Evolutionary conservation across 1,284 basidiomycete genomes (phyloP).

Genomic region (Entoloma clypeatum): DNA sequence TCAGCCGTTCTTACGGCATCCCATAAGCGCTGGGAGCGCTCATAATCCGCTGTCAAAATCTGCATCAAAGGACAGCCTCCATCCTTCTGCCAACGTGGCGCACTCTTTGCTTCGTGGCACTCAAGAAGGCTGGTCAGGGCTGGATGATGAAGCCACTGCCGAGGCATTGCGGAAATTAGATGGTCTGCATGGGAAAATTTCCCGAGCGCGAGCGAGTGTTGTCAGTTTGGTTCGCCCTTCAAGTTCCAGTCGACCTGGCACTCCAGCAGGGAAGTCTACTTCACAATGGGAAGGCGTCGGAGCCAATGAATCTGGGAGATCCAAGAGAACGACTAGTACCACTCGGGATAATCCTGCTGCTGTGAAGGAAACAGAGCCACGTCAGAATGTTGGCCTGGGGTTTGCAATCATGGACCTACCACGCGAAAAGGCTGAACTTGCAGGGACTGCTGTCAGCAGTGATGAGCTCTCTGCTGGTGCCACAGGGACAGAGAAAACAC

Average conservation of each 20-base stretch:
- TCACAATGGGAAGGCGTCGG: conserved; percentile 66
- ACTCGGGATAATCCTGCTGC: conserved; percentile 32
- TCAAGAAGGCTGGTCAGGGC: conserved; percentile 80
- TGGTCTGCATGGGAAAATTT: conserved; percentile 76
- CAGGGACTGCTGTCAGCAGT: conserved; percentile 42
- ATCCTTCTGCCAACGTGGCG: conserved; percentile 64
- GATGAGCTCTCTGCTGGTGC: conserved; percentile 47
- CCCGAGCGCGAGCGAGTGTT: conserved; percentile 62
- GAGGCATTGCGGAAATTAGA: conserved; percentile 94
- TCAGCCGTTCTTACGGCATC: conserved; percentile 73
- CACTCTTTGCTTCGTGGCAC: conserved; percentile 77
- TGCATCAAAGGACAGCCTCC: conserved; percentile 43
- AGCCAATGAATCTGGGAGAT: conserved; percentile 42
- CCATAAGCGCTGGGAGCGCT: conserved; percentile 41
- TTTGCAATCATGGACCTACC: conserved; percentile 29
- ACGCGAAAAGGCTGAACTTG: conserved; percentile 37
- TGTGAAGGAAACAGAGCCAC: conserved; percentile 41
- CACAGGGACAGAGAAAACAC: conserved; percentile 53
- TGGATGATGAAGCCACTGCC: conserved; percentile 84
- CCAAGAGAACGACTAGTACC: conserved; percentile 48
- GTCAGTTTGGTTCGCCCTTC: conserved; percentile 58
- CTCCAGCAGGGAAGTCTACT: conserved; percentile 57
- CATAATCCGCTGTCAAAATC: conserved; percentile 43
- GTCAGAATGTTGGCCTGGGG: conserved; percentile 38
- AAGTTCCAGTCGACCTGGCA: conserved; percentile 70